Base-by-base conservation (phyloP, 345 rosid species). In the Linum trigynum region DNA sequence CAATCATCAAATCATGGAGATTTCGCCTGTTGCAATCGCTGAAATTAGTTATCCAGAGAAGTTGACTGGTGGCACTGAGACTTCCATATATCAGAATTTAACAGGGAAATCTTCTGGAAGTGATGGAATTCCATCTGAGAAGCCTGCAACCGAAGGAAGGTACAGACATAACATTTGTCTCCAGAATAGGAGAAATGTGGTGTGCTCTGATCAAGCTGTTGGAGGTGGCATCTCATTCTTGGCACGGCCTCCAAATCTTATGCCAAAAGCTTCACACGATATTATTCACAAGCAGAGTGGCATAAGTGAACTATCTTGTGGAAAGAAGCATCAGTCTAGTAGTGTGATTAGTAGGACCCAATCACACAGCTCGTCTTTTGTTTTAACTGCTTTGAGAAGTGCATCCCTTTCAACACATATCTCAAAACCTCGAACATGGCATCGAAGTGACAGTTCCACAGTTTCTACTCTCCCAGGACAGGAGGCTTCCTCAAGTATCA, bases 341-440 rank as follows among this genome's bases (percentile, higher is more conserved):
- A 69, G 61, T 65, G 59, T 72, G 70, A 72, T 67, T 72, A 83
- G 84, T 70, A 83, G 74, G 69, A 70, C 63, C 70, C 64, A 71
- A 73, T 78, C 83, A 15, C 76, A 69, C 61, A 65, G 66, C 59
- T 67, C 82, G 39, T 75, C 91, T 69, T 71, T 67, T 70, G 72
- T 65, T 69, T 72, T 75, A 71, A 68, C 70, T 71, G 66, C 81
- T 68, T 81, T 79, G 70, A 86, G 77, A 81, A 71, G 16, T 69
- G 38, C 70, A 53, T 64, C 77, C 61, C 75, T 90, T 76, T 76
- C 86, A 56, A 74, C 76, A 71, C 65, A 63, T 59, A 72, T 63
- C 57, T 66, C 81, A 53, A 90, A 83, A 69, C 82, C 80, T 59
- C 80, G 79, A 71, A 94, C 96, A 62, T 94, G 99, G 97, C 88